Percentiles rank a stretch among this genome's conserved stretches.
Evolutionary conservation across 116 monocot genomes (phyloP).

Genomic region (Papilionanthe hybrid): DNA sequence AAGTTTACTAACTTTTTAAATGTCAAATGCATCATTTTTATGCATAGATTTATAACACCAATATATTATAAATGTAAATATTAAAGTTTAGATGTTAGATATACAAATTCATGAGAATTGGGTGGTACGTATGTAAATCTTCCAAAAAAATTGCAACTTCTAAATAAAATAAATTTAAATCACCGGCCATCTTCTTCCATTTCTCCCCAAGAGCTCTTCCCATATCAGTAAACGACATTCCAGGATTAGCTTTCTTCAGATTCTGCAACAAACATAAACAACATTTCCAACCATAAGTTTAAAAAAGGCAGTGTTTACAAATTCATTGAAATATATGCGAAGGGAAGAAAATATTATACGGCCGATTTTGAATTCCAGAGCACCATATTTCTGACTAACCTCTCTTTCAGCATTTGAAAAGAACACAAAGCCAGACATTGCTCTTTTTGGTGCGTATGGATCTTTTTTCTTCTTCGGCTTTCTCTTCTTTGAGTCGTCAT

Average conservation of each 20-base stretch:
- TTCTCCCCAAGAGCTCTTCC: constrained; percentile 89
- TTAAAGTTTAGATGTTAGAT: too few relatives aligned
- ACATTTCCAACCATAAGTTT: background rate
- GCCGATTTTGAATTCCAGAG: background rate
- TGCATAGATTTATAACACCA: too few relatives aligned
- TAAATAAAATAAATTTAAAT: background rate
- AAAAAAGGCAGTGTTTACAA: background rate
- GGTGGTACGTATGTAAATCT: too few relatives aligned
- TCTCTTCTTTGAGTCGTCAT: constrained; percentile 76
- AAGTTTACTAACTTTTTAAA: too few relatives aligned
- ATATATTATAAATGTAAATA: too few relatives aligned
- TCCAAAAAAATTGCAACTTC: background rate
- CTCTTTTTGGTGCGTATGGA: constrained; percentile 96
- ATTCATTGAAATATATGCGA: background rate
- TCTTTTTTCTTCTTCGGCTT: constrained; percentile 90
- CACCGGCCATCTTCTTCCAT: constrained; percentile 97
- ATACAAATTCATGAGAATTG: too few relatives aligned
- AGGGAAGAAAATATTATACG: background rate
- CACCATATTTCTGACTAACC: constrained; percentile 31
- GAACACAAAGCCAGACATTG: constrained; percentile 92
- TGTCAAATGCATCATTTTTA: too few relatives aligned
- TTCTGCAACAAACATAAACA: constrained; percentile 51
- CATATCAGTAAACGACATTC: constrained; percentile 81
- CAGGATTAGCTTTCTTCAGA: constrained; percentile 75
- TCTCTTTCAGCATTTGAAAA: constrained; percentile 95